Conservation (phyloP, 2,329 filamentous ascomycete species). For the Colletotrichum echinochloae region DNA sequence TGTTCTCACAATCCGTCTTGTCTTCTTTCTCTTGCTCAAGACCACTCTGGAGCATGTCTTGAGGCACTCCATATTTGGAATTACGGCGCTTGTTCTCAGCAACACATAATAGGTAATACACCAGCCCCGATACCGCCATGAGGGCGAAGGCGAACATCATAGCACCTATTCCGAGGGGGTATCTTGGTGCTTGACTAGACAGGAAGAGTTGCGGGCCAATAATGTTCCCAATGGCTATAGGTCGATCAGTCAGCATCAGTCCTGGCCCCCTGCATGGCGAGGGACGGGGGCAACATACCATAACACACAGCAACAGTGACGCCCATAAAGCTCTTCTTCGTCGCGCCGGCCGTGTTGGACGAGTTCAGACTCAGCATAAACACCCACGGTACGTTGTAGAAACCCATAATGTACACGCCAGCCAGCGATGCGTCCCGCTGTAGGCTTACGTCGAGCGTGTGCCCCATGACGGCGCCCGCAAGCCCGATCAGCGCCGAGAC, state of each 20-base stretch:
- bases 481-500: constrained; percentile 43
- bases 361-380: constrained; percentile 48
- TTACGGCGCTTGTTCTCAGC: constrained; percentile 45
- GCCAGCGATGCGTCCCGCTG: constrained; percentile 46
- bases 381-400: constrained; percentile 49
- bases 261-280: not conserved
- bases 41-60: constrained; percentile 30
- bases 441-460: constrained; percentile 40
- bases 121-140: constrained; percentile 42
- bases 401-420: constrained; percentile 50
- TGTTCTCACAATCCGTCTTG: constrained; percentile 38
- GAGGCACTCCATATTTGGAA: constrained; percentile 22
- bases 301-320: constrained; percentile 48
- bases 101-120: constrained; percentile 43
- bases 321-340: constrained; percentile 49
- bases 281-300: not conserved
- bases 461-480: constrained; percentile 46
- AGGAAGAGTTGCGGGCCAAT: constrained; percentile 48
- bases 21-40: constrained; percentile 37
- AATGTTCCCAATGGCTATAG: constrained; percentile 47
- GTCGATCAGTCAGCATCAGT: constrained; percentile 7
- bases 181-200: constrained; percentile 45
- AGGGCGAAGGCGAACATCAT: constrained; percentile 47
- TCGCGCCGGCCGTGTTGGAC: constrained; percentile 47
- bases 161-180: constrained; percentile 45